Evolutionary conservation across 768 basidiomycete genomes (phyloP).

Genomic region (Tulasnella sp.): DNA sequence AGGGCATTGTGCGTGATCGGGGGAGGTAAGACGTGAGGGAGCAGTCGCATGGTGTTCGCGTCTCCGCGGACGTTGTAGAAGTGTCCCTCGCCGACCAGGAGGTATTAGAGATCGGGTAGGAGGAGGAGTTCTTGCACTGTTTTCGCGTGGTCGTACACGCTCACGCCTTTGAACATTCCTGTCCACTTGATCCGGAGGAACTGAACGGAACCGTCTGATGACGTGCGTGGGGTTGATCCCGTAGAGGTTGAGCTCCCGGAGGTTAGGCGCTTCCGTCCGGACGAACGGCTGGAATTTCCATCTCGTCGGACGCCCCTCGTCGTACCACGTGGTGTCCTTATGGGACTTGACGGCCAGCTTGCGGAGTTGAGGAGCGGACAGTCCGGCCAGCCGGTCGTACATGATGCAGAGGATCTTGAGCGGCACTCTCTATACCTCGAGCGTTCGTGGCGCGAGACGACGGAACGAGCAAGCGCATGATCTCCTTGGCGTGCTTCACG

Average conservation of each 20-base stretch:
- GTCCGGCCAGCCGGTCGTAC: constrained; percentile 42
- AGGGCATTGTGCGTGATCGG: background rate
- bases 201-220: background rate
- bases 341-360: constrained; percentile 47
- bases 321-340: constrained; percentile 30
- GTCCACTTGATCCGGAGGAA: background rate
- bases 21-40: background rate
- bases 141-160: constrained; percentile 58
- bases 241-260: background rate
- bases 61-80: background rate
- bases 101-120: constrained; percentile 20
- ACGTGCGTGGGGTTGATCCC: background rate
- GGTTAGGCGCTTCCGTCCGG: background rate
- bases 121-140: constrained; percentile 57
- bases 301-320: background rate
- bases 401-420: constrained; percentile 36
- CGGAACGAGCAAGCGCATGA: background rate
- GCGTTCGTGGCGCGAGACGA: constrained; percentile 27
- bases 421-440: background rate
- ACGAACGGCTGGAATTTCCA: background rate
- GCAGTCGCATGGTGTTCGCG: background rate
- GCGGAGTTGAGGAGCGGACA: constrained; percentile 46
- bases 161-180: background rate
- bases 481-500: background rate
- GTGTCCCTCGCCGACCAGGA: constrained; percentile 2